phyloP scores from a whole-genome alignment of 2,329 filamentous ascomycete genomes.

The Fusarium sp. region DNA sequence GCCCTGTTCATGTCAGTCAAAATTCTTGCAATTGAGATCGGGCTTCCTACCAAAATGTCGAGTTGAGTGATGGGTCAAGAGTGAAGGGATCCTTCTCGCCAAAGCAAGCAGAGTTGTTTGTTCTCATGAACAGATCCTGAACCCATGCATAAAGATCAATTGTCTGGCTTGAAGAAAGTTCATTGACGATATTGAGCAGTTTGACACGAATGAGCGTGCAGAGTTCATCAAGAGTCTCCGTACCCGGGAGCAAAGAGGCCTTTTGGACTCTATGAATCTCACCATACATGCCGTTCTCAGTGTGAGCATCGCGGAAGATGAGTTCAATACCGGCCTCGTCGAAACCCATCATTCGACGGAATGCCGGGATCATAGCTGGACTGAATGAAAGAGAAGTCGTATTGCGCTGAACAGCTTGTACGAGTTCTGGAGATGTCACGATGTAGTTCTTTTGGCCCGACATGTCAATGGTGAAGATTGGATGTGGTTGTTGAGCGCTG shows the following conservation, averaged over 20 bases:
- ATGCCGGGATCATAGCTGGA: constrained; percentile 31
- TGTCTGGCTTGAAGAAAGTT: neutral
- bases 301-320: constrained; percentile 35
- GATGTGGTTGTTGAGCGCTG: constrained; percentile 30
- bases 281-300: constrained; percentile 36
- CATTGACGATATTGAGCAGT: constrained; percentile 6
- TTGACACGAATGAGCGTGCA: constrained; percentile 18
- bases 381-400: constrained; percentile 25
- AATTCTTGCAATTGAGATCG: rapidly evolving
- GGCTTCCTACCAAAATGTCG: constrained; percentile 8
- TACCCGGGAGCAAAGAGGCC: constrained; percentile 26
- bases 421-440: constrained; percentile 34
- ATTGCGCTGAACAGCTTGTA: constrained; percentile 32
- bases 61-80: neutral
- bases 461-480: constrained; percentile 38
- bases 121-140: constrained; percentile 29
- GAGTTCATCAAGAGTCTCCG: constrained; percentile 16
- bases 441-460: constrained; percentile 36
- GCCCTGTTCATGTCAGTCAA: neutral
- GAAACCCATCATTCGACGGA: constrained; percentile 35
- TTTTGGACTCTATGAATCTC: constrained; percentile 34
- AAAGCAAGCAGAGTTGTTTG: constrained; percentile 35
- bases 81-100: constrained; percentile 30
- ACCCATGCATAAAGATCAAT: constrained; percentile 29
- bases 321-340: constrained; percentile 32